Conservation (phyloP, 202 grass and related monocot species). For the Carex arenaria region DNA sequence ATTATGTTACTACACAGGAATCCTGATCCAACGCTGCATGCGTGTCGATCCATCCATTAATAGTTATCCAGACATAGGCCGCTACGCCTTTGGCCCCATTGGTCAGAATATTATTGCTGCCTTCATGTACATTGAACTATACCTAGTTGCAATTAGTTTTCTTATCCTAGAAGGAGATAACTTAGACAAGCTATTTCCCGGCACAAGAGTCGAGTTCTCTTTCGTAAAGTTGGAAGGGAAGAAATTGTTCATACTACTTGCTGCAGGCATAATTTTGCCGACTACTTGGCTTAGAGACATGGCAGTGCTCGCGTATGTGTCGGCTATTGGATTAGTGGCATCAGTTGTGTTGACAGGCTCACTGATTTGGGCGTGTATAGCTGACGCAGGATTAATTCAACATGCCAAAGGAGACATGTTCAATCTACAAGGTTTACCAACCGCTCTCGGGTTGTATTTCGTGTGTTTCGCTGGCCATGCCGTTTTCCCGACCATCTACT, state of each 20-base stretch:
- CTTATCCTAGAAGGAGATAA: conserved; percentile 71
- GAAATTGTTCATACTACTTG: conserved; percentile 39
- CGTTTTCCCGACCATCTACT: conserved; percentile 61
- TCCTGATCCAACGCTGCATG: conserved; percentile 63
- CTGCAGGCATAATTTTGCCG: conserved; percentile 38
- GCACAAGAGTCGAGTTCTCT: conserved; percentile 9
- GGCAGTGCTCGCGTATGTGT: conserved; percentile 59
- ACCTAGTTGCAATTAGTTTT: conserved; percentile 77
- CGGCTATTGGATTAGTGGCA: conserved; percentile 44
- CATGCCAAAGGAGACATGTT: conserved; percentile 14
- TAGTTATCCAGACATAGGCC: conserved; percentile 59
- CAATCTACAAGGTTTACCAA: conserved; percentile 36
- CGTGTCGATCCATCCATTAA: conserved; percentile 18
- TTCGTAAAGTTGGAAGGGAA: conserved; percentile 30
- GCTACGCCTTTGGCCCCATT: conserved; percentile 42
- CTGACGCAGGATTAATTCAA: conserved; percentile 36
- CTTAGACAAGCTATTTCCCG: conserved; percentile 65
- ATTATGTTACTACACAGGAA: conserved; percentile 73
- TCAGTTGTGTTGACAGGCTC: conserved; percentile 49
- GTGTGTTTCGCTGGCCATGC: conserved; percentile 72
- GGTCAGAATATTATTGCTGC: conserved; percentile 36
- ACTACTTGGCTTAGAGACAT: conserved; percentile 63
- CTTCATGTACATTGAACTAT: conserved; percentile 70
- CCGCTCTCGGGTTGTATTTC: conserved; percentile 52
- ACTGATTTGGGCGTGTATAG: conserved; percentile 48